phyloP scores from a whole-genome alignment of 768 basidiomycete species.

The Trametes punicea region DNA sequence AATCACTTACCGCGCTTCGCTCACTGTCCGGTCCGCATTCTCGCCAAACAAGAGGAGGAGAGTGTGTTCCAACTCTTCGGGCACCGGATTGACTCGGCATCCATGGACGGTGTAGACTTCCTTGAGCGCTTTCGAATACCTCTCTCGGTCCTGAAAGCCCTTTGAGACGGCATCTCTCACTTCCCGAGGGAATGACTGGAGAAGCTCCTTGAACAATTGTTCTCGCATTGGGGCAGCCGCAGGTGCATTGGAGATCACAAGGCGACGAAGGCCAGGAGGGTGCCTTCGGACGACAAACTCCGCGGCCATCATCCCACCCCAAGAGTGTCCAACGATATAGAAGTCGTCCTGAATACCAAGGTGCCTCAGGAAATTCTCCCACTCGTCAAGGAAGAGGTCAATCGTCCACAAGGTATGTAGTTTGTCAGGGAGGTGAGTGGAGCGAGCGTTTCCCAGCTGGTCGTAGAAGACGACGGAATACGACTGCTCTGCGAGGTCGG shows the following conservation, averaged over 20 bases:
- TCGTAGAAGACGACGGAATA: slow-evolving; percentile 50
- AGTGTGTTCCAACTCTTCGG: slow-evolving; percentile 34
- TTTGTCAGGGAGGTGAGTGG: slow-evolving; percentile 41
- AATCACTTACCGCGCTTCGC: slow-evolving; percentile 32
- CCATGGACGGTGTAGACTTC: slow-evolving; percentile 41
- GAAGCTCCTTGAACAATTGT: slow-evolving; percentile 37
- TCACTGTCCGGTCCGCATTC: slow-evolving; percentile 46
- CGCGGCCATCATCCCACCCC: slow-evolving; percentile 54
- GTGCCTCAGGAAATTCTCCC: slow-evolving; percentile 44
- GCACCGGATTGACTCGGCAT: slow-evolving; percentile 44
- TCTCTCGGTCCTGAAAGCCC: slow-evolving; percentile 36
- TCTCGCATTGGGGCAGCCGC: slow-evolving; percentile 44
- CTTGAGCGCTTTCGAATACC: slow-evolving; percentile 40
- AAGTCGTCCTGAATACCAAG: slow-evolving; percentile 40
- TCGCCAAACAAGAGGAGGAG: slow-evolving; percentile 29
- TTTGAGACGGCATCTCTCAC: slow-evolving; percentile 37
- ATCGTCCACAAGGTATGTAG: slow-evolving; percentile 40
- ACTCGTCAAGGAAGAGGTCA: slow-evolving; percentile 52
- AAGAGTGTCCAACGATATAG: slow-evolving; percentile 52
- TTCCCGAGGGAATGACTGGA: slow-evolving; percentile 40
- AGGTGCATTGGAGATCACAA: slow-evolving; percentile 45
- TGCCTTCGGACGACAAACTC: slow-evolving; percentile 39
- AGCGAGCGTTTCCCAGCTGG: slow-evolving; percentile 45
- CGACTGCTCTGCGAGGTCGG: slow-evolving; percentile 33
- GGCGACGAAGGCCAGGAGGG: slow-evolving; percentile 43